Evolutionary conservation across 768 basidiomycete species (phyloP).

Genomic region (Solioccasus polychromus): DNA sequence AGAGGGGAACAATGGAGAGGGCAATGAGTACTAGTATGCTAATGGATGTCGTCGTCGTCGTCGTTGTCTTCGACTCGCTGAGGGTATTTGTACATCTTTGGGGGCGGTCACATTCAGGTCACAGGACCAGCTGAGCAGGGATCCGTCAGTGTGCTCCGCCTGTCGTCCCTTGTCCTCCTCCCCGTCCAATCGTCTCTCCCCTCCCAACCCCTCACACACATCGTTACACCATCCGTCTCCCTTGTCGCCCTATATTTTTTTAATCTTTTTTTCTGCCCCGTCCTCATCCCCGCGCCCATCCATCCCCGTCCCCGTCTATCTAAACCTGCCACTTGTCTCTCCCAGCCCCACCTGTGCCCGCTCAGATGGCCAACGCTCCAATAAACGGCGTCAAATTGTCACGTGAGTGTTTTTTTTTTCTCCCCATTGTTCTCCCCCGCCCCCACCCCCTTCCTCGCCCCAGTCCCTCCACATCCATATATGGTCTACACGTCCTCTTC

Average conservation of each 20-base stretch:
- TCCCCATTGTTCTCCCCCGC: constrained; percentile 16
- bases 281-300: constrained; percentile 2
- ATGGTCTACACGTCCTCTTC: constrained; percentile 25
- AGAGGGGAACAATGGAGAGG: neutral
- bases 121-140: constrained; percentile 28
- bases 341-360: constrained; percentile 6
- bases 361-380: constrained; percentile 70
- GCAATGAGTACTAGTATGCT: no score
- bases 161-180: constrained; percentile 26
- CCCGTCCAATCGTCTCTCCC: constrained; percentile 13
- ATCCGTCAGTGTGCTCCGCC: constrained; percentile 22
- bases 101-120: constrained; percentile 25
- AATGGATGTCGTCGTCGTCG: no score
- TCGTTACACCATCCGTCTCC: constrained; percentile 12
- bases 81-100: constrained; percentile 34
- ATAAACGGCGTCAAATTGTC: constrained; percentile 88
- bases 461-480: constrained; percentile 25
- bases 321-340: constrained; percentile 7
- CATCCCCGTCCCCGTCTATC: constrained; percentile 15
- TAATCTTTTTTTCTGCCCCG: neutral
- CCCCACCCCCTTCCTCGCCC: constrained; percentile 8
- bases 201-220: constrained; percentile 1
- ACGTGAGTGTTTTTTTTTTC: constrained; percentile 57
- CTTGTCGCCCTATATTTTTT: neutral
- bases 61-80: constrained; percentile 1